Percentiles rank a stretch among this genome's conserved stretches.
phyloP scores from a whole-genome alignment of 441 rosid genomes.

The Corymbia calophylla region DNA sequence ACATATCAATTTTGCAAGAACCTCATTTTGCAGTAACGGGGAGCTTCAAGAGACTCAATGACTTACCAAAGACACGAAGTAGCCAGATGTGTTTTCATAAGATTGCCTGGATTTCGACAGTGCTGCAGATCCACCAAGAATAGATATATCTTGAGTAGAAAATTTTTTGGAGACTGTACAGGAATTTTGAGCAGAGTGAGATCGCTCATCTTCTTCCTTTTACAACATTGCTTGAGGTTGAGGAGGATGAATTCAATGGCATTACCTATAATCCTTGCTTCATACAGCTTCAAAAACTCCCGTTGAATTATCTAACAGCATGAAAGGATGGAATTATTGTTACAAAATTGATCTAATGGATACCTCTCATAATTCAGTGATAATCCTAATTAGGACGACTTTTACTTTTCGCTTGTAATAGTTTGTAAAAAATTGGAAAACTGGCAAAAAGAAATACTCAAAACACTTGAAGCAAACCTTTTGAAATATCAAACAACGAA shows the following conservation, averaged over 20 bases:
- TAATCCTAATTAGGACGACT: not conserved
- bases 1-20: accelerated
- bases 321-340: not conserved
- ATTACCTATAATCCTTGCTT: accelerated
- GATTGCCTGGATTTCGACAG: not conserved
- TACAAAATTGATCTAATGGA: not conserved
- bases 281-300: not conserved
- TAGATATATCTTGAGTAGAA: slow-evolving; percentile 14
- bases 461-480: not conserved
- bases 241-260: not conserved
- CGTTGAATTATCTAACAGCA: not conserved
- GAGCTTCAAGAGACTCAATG: not conserved
- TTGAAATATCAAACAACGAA: not conserved
- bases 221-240: not conserved
- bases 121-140: slow-evolving; percentile 59
- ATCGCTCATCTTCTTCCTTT: not conserved
- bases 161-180: not conserved
- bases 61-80: accelerated
- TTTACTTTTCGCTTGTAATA: not conserved
- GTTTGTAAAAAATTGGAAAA: not conserved
- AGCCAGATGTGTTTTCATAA: not conserved
- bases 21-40: not conserved
- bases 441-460: accelerated
- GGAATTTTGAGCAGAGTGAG: not conserved
- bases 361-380: not conserved